Base-by-base conservation (phyloP, 345 rosid species). In the Cardamine resedifolia region DNA sequence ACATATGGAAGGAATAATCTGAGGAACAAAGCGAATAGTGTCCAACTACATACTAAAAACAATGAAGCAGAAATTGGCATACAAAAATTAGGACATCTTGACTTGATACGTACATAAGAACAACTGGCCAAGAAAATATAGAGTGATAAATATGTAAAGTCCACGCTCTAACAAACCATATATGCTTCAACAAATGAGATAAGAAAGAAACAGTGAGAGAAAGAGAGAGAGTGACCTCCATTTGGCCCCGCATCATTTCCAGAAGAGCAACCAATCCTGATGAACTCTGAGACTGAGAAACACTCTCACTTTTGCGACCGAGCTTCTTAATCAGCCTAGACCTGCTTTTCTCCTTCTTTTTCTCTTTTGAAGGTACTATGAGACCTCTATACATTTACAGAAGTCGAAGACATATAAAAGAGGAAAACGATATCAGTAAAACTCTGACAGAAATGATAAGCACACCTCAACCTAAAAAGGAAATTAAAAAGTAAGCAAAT, bases 251-350 rank as follows among this genome's bases (percentile, higher is more conserved):
- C 96, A 95, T 88, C 49, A 84, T 83, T 78, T 91, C 99, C 77
- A 91, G 73, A 74, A 95, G 83, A 72, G 88, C 82, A 80, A 84
- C 90, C 85, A 95, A 72, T 69, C 96, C 98, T 48, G 92, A 69
- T 27, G 89, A 81, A 71, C 73, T 84, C 58, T 86, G 86, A 50
- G 97, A 84, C 72, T 88, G 91, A 16, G 78, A 39, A 66, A 78
- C 77, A 55, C 73, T 85, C 73, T 84, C 96, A 77, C 78, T 90
- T 87, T 76, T 87, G 68, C 90, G 89, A 49, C 96, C 95, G 74
- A 95, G 97, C 91, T 95, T 95, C 84, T 81, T 91, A 83, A 88
- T 85, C 90, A 95, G 77, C 78, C 66, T 88, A 68, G 99, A 95
- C 71, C 75, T 75, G 69, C 64, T 88, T 72, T 84, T 91, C 55